These are phyloP conservation scores for Didymella glomerata DNA, from an alignment of 2,329 filamentous ascomycete genomes.

Conservation along the genomic window DNA sequence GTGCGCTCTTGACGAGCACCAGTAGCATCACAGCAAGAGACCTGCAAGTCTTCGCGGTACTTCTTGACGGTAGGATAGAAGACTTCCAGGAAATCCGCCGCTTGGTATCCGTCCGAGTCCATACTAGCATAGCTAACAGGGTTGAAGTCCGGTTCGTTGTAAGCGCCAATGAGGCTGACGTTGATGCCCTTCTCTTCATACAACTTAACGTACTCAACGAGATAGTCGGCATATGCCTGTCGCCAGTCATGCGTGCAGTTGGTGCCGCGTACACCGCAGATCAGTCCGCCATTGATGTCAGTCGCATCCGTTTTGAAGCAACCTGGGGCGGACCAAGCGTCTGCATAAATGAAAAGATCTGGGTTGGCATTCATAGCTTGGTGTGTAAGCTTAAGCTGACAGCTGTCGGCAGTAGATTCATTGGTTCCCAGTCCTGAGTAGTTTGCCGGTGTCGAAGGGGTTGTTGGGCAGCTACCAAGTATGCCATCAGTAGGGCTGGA, in stretches of 20 bases:
- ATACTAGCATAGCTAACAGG: neutral
- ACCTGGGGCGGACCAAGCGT: neutral
- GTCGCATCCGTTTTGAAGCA: neutral
- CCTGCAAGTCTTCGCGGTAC: neutral
- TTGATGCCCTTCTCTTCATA: slow-evolving; percentile 1
- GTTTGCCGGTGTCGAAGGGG: neutral
- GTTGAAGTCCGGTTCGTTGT: slow-evolving; percentile 4
- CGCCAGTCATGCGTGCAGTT: slow-evolving; percentile 1
- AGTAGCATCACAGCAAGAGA: neutral
- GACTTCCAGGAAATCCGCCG: neutral
- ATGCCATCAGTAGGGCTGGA: slow-evolving; percentile 1
- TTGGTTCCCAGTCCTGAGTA: neutral
- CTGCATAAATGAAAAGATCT: neutral
- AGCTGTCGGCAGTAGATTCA: neutral
- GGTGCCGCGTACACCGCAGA: neutral
- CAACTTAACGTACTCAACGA: neutral
- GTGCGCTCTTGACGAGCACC: neutral
- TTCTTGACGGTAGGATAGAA: neutral
- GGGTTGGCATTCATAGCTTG: neutral
- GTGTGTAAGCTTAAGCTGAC: neutral
- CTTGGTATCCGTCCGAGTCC: slow-evolving; percentile 1
- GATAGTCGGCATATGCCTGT: slow-evolving; percentile 2
- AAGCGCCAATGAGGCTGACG: neutral
- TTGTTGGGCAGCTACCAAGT: neutral
- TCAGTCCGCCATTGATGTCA: neutral